A percentile compares a stretch with the other conserved stretches of the same genome.
These are phyloP conservation scores for Bryoerythrophyllum caledonicum DNA, from an alignment of 225 moss, liverwort and hornwort genomes.

Conservation along the genomic window DNA sequence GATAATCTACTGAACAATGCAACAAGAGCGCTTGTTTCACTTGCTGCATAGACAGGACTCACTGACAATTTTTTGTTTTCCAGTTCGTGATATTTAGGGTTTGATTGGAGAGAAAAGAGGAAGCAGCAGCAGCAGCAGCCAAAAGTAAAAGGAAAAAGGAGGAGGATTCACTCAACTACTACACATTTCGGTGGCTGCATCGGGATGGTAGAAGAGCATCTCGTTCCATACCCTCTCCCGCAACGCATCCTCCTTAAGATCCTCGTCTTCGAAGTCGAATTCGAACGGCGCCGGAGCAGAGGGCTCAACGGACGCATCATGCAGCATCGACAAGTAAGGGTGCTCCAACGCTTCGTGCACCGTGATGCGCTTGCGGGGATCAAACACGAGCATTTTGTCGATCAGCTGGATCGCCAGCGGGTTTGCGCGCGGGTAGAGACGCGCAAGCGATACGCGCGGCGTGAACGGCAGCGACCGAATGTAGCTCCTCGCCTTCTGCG, in stretches of 20 bases:
- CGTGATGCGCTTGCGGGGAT: slow-evolving; percentile 84
- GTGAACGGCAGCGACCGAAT: slow-evolving; percentile 83
- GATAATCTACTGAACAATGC: slow-evolving; percentile 23
- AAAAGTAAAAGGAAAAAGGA: not conserved
- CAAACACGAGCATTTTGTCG: slow-evolving; percentile 98
- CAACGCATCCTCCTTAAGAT: slow-evolving; percentile 94
- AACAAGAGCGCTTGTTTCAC: slow-evolving; percentile 20
- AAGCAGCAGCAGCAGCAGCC: not conserved
- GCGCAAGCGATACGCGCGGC: slow-evolving; percentile 78
- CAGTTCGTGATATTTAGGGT: slow-evolving; percentile 7
- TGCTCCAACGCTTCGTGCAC: slow-evolving; percentile 96
- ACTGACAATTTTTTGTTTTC: not conserved
- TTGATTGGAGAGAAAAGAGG: slow-evolving; percentile 12
- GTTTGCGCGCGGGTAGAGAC: slow-evolving; percentile 89
- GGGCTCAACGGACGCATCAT: slow-evolving; percentile 79
- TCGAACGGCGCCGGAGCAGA: slow-evolving; percentile 86
- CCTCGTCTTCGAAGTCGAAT: slow-evolving; percentile 96
- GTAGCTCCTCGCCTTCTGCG: slow-evolving; percentile 91
- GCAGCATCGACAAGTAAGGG: slow-evolving; percentile 90
- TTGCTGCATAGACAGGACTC: slow-evolving; percentile 19
- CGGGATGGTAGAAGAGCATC: slow-evolving; percentile 93
- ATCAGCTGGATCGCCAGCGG: slow-evolving; percentile 90
- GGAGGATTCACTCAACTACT: slow-evolving; percentile 17
- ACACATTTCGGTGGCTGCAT: slow-evolving; percentile 57
- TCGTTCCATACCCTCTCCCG: slow-evolving; percentile 97